These are phyloP conservation scores for Ascochyta viciae-villosae DNA, from an alignment of 2,329 filamentous ascomycete genomes.

Conservation along the genomic window DNA sequence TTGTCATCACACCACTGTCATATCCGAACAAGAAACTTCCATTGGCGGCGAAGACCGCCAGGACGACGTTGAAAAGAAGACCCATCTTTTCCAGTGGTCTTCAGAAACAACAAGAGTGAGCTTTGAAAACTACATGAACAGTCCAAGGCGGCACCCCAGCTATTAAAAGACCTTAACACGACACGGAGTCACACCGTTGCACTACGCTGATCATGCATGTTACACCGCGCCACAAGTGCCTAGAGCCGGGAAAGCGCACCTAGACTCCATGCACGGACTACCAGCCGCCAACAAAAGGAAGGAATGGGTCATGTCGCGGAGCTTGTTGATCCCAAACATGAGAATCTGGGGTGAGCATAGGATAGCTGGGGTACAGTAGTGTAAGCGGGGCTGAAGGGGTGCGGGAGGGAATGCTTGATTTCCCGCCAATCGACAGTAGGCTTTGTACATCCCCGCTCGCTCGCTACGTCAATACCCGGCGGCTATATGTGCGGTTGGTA, in stretches of 20 bases:
- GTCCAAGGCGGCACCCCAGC: not conserved
- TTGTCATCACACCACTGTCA: slow-evolving; percentile 51
- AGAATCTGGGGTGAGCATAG: slow-evolving; percentile 24
- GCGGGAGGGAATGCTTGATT: slow-evolving; percentile 20
- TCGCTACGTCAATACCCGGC: slow-evolving; percentile 7
- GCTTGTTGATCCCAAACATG: slow-evolving; percentile 20
- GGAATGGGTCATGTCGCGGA: slow-evolving; percentile 11
- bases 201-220: slow-evolving; percentile 20
- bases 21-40: slow-evolving; percentile 52
- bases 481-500: slow-evolving; percentile 5
- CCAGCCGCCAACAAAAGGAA: not conserved
- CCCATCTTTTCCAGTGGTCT: slow-evolving; percentile 43
- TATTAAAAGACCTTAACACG: slow-evolving; percentile 3
- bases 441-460: slow-evolving; percentile 1
- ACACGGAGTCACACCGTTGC: slow-evolving; percentile 10
- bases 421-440: slow-evolving; percentile 31
- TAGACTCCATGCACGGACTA: slow-evolving; percentile 29
- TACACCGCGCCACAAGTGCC: slow-evolving; percentile 16
- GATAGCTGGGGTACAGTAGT: slow-evolving; percentile 29
- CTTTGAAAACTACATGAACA: not conserved
- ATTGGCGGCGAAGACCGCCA: slow-evolving; percentile 54
- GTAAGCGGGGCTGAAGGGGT: slow-evolving; percentile 23
- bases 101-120: not conserved
- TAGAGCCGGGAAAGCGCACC: slow-evolving; percentile 31
- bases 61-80: slow-evolving; percentile 51